Evolutionary conservation across 805 yeast species (phyloP), one percentile per base, ranked within the genome.

Genomic region (Teunomyces panamensis): DNA sequence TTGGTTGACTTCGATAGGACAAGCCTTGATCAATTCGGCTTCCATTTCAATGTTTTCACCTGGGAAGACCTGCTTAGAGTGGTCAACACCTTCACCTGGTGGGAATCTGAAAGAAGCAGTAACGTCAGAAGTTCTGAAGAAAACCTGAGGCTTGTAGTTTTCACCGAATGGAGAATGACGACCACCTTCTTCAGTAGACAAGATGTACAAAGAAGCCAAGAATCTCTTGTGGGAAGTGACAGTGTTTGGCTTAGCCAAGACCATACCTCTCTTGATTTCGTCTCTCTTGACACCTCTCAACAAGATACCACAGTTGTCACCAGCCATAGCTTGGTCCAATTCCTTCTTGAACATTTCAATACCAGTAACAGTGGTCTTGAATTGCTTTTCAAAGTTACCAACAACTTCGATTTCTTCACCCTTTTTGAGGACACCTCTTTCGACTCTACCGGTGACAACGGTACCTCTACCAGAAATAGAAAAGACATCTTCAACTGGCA

Each of bases 391-490:
- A 75, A 86, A 84, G 81, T 78, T 81, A 67, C 99, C 99, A 54
- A 94, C 97, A 68, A 94, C 85, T 80, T 94, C 98, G 62, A 94
- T 78, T 79, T 94, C 98, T 75, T 92, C 98, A 76, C 98, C 98
- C 81, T 91, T 91, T 85, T 89, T 89, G 73, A 94, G 82, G 58
- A 84, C 75, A 77, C 99, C 99, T 79, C 99, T 90, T 81, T 92
- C 98, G 60, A 90, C 99, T 77, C 98, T 88, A 71, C 99, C 99
- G 49, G 98, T 88, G 63, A 89, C 97, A 59, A 94, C 99, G 51
- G 99, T 94, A 78, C 99, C 99, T 84, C 99, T 92, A 75, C 99
- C 99, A 41, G 98, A 89, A 60, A 94, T 94, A 50, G 98, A 89
- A 82, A 92, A 94, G 54, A 90, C 91, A 64, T 89, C 97, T 80